These are phyloP conservation scores for Tephrocybe sp. DNA, from an alignment of 768 basidiomycete genomes.

Conservation along the genomic window DNA sequence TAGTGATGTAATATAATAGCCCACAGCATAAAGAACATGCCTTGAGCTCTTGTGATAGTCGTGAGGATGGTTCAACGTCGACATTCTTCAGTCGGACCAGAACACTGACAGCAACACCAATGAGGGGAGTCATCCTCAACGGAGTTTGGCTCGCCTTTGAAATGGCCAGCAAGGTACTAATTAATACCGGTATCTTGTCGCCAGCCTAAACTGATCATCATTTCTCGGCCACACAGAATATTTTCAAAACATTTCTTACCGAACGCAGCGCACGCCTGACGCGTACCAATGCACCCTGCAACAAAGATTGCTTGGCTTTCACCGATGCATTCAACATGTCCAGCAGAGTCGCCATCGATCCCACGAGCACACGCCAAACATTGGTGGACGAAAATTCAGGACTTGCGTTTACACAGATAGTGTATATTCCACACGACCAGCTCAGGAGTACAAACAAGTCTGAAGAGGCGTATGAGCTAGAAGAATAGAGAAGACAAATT, in stretches of 20 bases:
- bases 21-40: conserved; percentile 24
- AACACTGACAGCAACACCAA: conserved; percentile 74
- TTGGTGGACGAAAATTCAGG: conserved; percentile 45
- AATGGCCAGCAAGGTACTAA: conserved; percentile 51
- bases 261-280: conserved; percentile 69
- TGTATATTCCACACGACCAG: conserved; percentile 70
- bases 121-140: conserved; percentile 44
- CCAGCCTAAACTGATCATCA: conserved; percentile 30
- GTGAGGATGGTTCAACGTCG: conserved; percentile 40
- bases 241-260: conserved; percentile 33
- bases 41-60: conserved; percentile 47
- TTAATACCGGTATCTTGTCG: conserved; percentile 45
- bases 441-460: conserved; percentile 69
- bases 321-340: conserved; percentile 58
- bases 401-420: conserved; percentile 45
- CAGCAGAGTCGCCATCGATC: conserved; percentile 58
- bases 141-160: conserved; percentile 49
- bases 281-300: conserved; percentile 59
- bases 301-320: conserved; percentile 57
- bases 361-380: conserved; percentile 52
- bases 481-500: conserved; percentile 5
- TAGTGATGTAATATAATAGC: background rate
- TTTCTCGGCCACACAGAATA: background rate
- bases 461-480: conserved; percentile 54
- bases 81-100: conserved; percentile 62